Evolutionary conservation across 2,329 filamentous ascomycete species (phyloP), one percentile per base, ranked within the genome.

Genomic region (Cladosporium sp.): DNA sequence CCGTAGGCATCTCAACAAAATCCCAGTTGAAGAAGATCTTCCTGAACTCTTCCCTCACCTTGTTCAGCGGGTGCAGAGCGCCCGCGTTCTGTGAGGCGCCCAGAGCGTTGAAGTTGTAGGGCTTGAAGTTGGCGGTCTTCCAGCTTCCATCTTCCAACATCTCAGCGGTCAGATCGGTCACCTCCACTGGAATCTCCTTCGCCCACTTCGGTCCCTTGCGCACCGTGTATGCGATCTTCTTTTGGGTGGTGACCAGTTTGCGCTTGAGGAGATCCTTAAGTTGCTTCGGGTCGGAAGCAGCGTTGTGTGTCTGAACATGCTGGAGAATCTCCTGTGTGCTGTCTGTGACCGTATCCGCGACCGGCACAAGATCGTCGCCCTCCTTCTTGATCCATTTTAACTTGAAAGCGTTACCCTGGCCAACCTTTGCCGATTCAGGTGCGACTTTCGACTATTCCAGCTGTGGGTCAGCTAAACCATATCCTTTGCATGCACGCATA

Each of bases 21-120:
- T 92, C 93, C 85, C 95, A 95, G 70, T 95, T 90, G 74, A 98
- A 97, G 83, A 98, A 98, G 68, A 98, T 96, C 68, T 93, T 87
- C 54, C 93, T 81, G 80, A 98, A 95, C 74, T 97, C 93, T 64
- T 89, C 82, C 62, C 93, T 86, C 63, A 97, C 92, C 77, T 97
- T 97, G 75, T 90, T 96, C 61, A 98, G 58, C 4, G 75, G 75
- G 63, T 78, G 75, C 58, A 78, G 59, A 35, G 74, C 72, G 53
- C 74, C 74, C 14, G 72, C 67, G 53, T 74, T 68, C 75, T 66
- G 85, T 41, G 83, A 67, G 79, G 86, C 66, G 80, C 83, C 83
- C 9, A 58, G 43, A 31, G 83, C 80, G 51, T 84, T 95, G 74
- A 88, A 88, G 69, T 89, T 89, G 71, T 88, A 88, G 35, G 84